These are phyloP conservation scores for Raddia distichophylla DNA, from an alignment of 176 grass and related monocot genomes.

Conservation along the genomic window DNA sequence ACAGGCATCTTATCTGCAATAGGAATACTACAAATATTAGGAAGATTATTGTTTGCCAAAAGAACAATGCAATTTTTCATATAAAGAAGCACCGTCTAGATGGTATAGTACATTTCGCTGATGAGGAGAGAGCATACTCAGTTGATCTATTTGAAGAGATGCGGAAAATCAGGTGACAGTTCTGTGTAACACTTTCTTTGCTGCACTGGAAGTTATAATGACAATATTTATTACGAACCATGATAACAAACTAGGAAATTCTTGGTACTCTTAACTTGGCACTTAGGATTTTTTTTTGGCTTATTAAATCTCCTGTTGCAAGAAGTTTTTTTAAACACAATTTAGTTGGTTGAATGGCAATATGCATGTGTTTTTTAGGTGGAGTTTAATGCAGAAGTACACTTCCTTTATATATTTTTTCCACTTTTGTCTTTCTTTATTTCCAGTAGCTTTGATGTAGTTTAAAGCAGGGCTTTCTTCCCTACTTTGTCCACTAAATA, in stretches of 20 bases:
- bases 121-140: conserved; percentile 82
- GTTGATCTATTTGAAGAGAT: conserved; percentile 88
- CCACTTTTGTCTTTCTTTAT: conserved; percentile 8
- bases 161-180: conserved; percentile 81
- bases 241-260: not conserved
- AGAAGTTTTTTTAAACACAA: conserved; percentile 9
- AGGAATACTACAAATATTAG: conserved; percentile 68
- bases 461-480: conserved; percentile 21
- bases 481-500: conserved; percentile 22
- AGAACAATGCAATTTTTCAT: conserved; percentile 93
- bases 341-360: conserved; percentile 23
- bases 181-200: conserved; percentile 33
- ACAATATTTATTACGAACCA: not conserved
- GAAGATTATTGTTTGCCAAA: conserved; percentile 77
- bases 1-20: conserved; percentile 87
- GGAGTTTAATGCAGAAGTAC: not conserved
- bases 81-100: conserved; percentile 96
- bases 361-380: not conserved
- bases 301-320: conserved; percentile 4
- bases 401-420: not conserved
- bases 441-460: conserved; percentile 36
- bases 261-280: not conserved
- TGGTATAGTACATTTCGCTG: conserved; percentile 92
- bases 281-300: not conserved
- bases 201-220: not conserved